Conservation (phyloP, 441 rosid genomes). For the Rhodomyrtus psidioides region DNA sequence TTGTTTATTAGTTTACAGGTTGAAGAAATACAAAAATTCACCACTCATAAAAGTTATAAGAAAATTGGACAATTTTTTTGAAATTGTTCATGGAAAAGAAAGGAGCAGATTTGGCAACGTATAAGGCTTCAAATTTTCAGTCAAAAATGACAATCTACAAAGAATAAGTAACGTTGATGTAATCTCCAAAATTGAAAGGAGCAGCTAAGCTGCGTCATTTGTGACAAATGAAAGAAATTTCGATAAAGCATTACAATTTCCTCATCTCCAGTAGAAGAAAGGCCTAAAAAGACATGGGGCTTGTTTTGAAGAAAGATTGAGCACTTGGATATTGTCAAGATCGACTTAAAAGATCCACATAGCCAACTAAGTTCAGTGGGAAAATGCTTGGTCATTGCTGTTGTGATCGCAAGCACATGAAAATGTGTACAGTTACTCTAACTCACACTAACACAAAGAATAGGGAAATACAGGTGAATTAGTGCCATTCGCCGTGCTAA, state of each 20-base stretch:
- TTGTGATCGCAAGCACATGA: background rate
- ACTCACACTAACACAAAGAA: background rate
- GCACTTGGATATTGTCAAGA: background rate
- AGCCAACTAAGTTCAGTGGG: background rate
- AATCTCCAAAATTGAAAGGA: background rate
- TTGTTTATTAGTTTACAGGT: background rate
- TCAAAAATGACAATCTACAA: background rate
- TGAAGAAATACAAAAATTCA: background rate
- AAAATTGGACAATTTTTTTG: background rate
- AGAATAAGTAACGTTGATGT: background rate
- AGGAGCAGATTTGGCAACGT: background rate
- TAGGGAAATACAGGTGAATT: background rate
- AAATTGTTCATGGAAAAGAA: background rate
- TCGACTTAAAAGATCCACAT: background rate
- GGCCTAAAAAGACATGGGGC: background rate
- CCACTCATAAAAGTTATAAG: background rate
- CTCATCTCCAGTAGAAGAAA: background rate
- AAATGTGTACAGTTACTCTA: background rate
- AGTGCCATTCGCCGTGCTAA: background rate
- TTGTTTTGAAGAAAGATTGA: background rate
- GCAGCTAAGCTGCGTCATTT: background rate
- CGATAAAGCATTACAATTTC: background rate
- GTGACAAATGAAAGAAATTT: background rate
- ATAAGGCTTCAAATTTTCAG: background rate
- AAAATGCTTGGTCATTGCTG: background rate